Base-by-base conservation (phyloP, 164 flowering plant genomes). In the Vitis labrusca region DNA sequence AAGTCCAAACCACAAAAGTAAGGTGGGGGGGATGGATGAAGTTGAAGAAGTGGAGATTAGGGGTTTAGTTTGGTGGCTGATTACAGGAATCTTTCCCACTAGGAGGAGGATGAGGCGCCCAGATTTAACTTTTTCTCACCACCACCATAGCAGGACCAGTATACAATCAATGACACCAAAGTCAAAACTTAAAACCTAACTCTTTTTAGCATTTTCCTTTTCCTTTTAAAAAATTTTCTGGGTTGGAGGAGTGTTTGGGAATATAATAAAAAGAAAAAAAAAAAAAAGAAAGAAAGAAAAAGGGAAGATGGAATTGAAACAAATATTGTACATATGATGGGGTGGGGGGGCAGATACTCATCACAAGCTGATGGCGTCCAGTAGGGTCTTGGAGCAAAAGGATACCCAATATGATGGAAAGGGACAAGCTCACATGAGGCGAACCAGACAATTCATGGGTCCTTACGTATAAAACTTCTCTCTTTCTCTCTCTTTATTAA, bases 351-450 rank as follows among this genome's bases (percentile, higher is more conserved):
- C 27, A 23, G 27, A 23, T 23, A 14, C 55, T 3, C 15, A 52
- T 17, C 13, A 15, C 44, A 50, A n/a, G 59, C 32, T 69, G 9
- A 61, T 61, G 32, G 9, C 56, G 23, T 63, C 62, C 59, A 68
- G 55, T 68, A 48, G 71, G 62, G 62, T 9, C 67, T 37, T 48
- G 57, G 49, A 10, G 50, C 30, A 54, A 16, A 63, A 51, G 48
- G 16, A 64, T 10, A 70, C 54, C 58, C 15, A 55, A 54, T 55
- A 52, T 52, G 55, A 65, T 65, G 75, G 72, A 67, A 76, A 72
- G 69, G 79, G 44, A 76, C 79, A 71, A 72, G 70, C 73, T 76
- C 79, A 76, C 79, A 76, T 72, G 75, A 72, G 61, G 57, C 73
- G 60, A 63, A 76, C 75, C 79, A 64, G 69, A 76, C 67, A 72